phyloP scores from a whole-genome alignment of 2,329 filamentous ascomycete species.

The Hypoxylon sp. region DNA sequence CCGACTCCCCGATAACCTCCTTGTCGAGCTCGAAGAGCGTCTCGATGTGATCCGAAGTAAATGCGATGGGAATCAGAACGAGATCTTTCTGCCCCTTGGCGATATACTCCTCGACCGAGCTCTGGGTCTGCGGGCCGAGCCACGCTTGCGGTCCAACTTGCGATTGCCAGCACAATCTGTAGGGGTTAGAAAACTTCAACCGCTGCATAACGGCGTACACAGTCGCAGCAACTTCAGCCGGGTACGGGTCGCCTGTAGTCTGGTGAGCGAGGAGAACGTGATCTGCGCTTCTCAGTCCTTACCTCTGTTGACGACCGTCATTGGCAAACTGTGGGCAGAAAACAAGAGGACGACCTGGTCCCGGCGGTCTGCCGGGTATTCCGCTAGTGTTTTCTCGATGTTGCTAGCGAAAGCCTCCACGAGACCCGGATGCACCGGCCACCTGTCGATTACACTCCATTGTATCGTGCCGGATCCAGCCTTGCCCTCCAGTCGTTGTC shows the following conservation, averaged over 20 bases:
- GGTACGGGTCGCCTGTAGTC: conserved; percentile 82
- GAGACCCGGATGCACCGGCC: conserved; percentile 90
- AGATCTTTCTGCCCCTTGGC: conserved; percentile 91
- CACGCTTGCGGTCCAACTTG: conserved; percentile 96
- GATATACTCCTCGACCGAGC: conserved; percentile 87
- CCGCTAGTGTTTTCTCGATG: conserved; percentile 83
- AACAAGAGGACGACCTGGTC: conserved; percentile 87
- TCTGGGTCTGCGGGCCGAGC: conserved; percentile 91
- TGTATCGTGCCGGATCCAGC: conserved; percentile 74
- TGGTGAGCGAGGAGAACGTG: conserved; percentile 40
- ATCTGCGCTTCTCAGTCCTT: conserved; percentile 35
- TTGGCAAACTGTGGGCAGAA: conserved; percentile 93
- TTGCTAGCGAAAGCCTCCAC: conserved; percentile 93
- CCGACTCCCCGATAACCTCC: conserved; percentile 91
- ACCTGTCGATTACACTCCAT: conserved; percentile 98
- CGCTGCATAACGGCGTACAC: conserved; percentile 97
- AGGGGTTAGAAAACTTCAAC: conserved; percentile 86
- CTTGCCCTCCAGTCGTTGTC: conserved; percentile 85
- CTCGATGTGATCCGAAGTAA: conserved; percentile 99
- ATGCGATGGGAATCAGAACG: conserved; percentile 91
- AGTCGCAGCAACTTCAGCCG: conserved; percentile 92
- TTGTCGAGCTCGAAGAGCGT: conserved; percentile 93
- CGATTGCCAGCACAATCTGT: conserved; percentile 96
- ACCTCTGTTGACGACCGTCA: conserved; percentile 96
- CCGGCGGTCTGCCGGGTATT: conserved; percentile 83